Conservation (phyloP, 352 stramenopile genomes). For the Peronospora destructor region DNA sequence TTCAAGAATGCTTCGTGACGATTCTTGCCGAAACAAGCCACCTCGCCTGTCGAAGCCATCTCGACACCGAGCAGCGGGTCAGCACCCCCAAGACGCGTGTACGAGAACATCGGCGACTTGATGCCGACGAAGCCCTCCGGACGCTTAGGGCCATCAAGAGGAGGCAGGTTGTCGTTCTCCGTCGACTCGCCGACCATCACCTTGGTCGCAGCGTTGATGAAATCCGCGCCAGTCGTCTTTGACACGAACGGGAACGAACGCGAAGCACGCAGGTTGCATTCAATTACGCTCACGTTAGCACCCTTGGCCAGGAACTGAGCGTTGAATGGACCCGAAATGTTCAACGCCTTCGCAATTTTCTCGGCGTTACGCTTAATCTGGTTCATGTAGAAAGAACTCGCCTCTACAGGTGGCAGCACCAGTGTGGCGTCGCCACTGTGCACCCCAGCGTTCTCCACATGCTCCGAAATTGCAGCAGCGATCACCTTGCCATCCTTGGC, state of each 20-base stretch:
- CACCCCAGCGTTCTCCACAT: constrained; percentile 99
- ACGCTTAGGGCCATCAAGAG: constrained; percentile 94
- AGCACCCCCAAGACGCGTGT: constrained; percentile 88
- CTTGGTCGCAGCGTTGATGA: constrained; percentile 96
- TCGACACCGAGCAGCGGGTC: constrained; percentile 96
- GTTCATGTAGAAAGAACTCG: constrained; percentile 95
- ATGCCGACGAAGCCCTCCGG: constrained; percentile 91
- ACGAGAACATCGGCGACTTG: constrained; percentile 94
- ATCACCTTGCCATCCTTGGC: constrained; percentile 94
- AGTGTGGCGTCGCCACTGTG: constrained; percentile 99
- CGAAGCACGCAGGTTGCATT: constrained; percentile 98
- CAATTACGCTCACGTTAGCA: constrained; percentile 98
- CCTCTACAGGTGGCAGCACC: constrained; percentile 95
- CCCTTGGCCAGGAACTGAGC: constrained; percentile 98
- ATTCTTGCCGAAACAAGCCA: constrained; percentile 96
- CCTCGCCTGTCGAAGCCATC: constrained; percentile 97
- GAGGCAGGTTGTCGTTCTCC: constrained; percentile 91
- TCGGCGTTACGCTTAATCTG: constrained; percentile 94
- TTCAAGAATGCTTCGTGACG: constrained; percentile 96
- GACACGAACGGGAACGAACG: constrained; percentile 99
- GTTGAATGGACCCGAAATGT: constrained; percentile 99
- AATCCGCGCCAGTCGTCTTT: constrained; percentile 98
- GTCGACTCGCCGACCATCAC: constrained; percentile 89
- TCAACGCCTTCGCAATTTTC: constrained; percentile 92
- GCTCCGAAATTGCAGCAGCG: constrained; percentile 98